Conservation (phyloP, 2,329 filamentous ascomycete genomes). For the Sporothrix luriei region DNA sequence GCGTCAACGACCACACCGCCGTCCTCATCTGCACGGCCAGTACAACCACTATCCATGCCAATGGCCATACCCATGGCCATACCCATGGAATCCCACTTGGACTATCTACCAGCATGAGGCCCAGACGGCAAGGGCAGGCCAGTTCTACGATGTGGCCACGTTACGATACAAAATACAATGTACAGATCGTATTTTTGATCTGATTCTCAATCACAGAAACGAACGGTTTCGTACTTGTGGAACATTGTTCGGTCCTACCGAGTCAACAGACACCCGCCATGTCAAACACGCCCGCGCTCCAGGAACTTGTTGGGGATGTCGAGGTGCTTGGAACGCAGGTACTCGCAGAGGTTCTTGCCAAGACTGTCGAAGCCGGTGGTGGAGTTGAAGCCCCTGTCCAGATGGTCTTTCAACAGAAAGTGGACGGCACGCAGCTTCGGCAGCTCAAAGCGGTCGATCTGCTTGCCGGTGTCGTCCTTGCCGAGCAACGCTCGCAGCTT, state of each 20-base stretch:
- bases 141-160: background rate
- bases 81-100: background rate
- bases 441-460: slow-evolving; percentile 52
- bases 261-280: too few species aligned
- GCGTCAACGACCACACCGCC: background rate
- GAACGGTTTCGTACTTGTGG: background rate
- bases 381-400: slow-evolving; percentile 42
- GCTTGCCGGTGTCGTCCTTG: slow-evolving; percentile 44
- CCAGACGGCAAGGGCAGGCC: background rate
- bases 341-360: slow-evolving; percentile 33
- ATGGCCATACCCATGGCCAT: background rate
- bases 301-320: slow-evolving; percentile 50
- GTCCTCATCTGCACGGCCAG: background rate
- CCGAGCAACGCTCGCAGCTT: slow-evolving; percentile 46
- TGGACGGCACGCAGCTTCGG: slow-evolving; percentile 43
- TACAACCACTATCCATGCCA: background rate
- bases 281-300: slow-evolving; percentile 30
- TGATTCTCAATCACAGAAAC: background rate
- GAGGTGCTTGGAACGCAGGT: slow-evolving; percentile 46
- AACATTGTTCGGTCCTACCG: background rate
- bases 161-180: slow-evolving; percentile 1
- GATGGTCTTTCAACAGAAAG: slow-evolving; percentile 37
- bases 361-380: slow-evolving; percentile 30
- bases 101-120: background rate
- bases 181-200: background rate